These are phyloP conservation scores for Xylaria arbuscula DNA, from an alignment of 2,329 filamentous ascomycete species.

Conservation along the genomic window DNA sequence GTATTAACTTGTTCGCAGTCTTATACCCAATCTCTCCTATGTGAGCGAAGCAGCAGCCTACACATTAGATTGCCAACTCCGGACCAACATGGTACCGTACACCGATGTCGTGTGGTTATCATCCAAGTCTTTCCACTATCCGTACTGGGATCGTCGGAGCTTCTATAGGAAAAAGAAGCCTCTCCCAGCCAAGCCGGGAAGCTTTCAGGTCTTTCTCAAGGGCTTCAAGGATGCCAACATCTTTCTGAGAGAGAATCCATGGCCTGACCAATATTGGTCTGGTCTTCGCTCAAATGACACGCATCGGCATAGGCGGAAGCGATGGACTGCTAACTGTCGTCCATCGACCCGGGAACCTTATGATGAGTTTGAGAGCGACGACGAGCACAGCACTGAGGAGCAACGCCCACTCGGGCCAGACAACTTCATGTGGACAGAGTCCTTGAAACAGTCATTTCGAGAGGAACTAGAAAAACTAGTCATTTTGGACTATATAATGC, in stretches of 20 bases:
- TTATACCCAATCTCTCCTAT: slow-evolving; percentile 97
- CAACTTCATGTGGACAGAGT: slow-evolving; percentile 86
- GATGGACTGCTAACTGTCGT: slow-evolving; percentile 86
- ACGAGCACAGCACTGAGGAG: slow-evolving; percentile 54
- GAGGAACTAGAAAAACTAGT: slow-evolving; percentile 97
- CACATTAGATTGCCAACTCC: slow-evolving; percentile 88
- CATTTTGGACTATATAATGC: slow-evolving; percentile 98
- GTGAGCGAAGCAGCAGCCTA: slow-evolving; percentile 98
- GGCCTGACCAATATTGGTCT: slow-evolving; percentile 87
- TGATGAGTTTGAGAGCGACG: slow-evolving; percentile 62
- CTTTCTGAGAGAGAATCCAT: slow-evolving; percentile 93
- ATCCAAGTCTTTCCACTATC: slow-evolving; percentile 97
- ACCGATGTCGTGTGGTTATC: slow-evolving; percentile 95
- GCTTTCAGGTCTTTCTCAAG: slow-evolving; percentile 97
- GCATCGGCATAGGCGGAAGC: slow-evolving; percentile 73
- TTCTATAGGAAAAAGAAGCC: slow-evolving; percentile 89
- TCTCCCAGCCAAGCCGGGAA: slow-evolving; percentile 89
- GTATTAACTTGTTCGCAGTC: slow-evolving; percentile 55
- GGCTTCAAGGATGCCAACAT: slow-evolving; percentile 97
- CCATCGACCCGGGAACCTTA: slow-evolving; percentile 61
- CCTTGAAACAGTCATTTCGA: slow-evolving; percentile 88
- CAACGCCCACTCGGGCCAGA: slow-evolving; percentile 57
- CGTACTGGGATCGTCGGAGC: slow-evolving; percentile 93
- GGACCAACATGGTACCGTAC: slow-evolving; percentile 93
- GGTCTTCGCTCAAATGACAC: slow-evolving; percentile 76